Conservation (phyloP, 345 rosid species). For the Erysimum cheiranthoides region DNA sequence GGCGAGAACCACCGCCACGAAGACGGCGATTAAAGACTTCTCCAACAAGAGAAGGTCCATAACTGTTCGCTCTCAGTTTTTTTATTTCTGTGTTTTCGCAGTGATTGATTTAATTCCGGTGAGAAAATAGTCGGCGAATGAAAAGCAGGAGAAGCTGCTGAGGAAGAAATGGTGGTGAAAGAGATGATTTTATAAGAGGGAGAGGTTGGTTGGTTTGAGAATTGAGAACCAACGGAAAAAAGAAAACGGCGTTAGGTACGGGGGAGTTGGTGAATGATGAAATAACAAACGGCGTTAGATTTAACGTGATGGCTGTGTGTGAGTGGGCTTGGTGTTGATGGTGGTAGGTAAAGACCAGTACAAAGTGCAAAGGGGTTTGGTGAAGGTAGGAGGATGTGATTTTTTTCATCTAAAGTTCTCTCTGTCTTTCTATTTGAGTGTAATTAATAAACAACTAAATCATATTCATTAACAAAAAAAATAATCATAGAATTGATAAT, state of each 20-base stretch:
- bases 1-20: constrained; percentile 68
- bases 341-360: constrained; percentile 43
- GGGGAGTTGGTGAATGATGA: constrained; percentile 35
- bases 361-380: constrained; percentile 35
- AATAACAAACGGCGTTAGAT: constrained; percentile 30
- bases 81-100: not conserved
- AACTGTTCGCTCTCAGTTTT: not conserved
- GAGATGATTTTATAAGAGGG: constrained; percentile 34
- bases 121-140: not conserved
- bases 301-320: constrained; percentile 32
- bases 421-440: constrained; percentile 7
- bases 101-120: constrained; percentile 7
- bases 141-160: constrained; percentile 40
- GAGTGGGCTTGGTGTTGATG: constrained; percentile 27
- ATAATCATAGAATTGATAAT: not conserved
- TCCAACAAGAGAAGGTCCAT: constrained; percentile 87
- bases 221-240: constrained; percentile 28
- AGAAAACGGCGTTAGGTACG: constrained; percentile 37
- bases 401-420: not conserved
- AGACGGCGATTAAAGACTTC: constrained; percentile 78
- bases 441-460: not conserved
- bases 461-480: not conserved
- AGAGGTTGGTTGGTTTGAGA: constrained; percentile 42
- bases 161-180: not conserved
- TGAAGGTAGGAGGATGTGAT: constrained; percentile 24